Evolutionary conservation across 2,329 filamentous ascomycete genomes (phyloP).

Genomic region (Monosporascus sp.): DNA sequence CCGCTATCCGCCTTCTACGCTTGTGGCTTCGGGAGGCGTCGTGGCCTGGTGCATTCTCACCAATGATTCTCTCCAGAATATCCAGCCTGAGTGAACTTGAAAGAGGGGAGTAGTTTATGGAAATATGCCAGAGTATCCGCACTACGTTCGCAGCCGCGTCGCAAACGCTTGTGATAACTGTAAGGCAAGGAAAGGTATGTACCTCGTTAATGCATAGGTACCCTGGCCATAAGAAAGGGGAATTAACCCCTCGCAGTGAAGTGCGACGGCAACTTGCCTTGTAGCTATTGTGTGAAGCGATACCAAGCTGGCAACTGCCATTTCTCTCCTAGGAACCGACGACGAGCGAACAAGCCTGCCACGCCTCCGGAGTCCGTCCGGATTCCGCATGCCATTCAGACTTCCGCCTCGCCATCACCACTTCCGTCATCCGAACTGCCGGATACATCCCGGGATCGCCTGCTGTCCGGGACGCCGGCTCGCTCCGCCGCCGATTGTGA

Average conservation of each 20-base stretch:
- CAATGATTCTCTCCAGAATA: not conserved
- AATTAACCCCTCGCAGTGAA: conserved; percentile 33
- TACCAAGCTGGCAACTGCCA: conserved; percentile 39
- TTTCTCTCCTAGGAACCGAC: conserved; percentile 41
- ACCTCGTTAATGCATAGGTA: not conserved
- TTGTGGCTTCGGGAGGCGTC: not conserved
- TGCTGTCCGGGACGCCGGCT: not conserved
- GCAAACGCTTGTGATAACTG: conserved; percentile 50
- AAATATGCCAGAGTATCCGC: conserved; percentile 5
- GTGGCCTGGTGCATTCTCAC: not conserved
- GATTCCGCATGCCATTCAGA: conserved; percentile 2
- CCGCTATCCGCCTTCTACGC: conserved; percentile 11
- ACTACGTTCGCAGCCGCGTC: conserved; percentile 33
- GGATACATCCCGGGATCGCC: not conserved
- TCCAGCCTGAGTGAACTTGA: not conserved
- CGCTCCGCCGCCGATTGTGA: conserved; percentile 10
- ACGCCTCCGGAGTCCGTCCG: conserved; percentile 12
- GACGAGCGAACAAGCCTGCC: conserved; percentile 22
- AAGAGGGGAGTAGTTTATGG: not conserved
- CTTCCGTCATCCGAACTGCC: conserved; percentile 1
- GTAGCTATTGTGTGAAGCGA: conserved; percentile 43
- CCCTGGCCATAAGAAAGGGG: not conserved
- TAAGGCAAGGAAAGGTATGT: conserved; percentile 43
- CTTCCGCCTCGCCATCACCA: conserved; percentile 1
- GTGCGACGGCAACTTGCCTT: conserved; percentile 50